These are phyloP conservation scores for Lavandula angustifolia DNA, from an alignment of 257 asterid genomes.

Conservation along the genomic window DNA sequence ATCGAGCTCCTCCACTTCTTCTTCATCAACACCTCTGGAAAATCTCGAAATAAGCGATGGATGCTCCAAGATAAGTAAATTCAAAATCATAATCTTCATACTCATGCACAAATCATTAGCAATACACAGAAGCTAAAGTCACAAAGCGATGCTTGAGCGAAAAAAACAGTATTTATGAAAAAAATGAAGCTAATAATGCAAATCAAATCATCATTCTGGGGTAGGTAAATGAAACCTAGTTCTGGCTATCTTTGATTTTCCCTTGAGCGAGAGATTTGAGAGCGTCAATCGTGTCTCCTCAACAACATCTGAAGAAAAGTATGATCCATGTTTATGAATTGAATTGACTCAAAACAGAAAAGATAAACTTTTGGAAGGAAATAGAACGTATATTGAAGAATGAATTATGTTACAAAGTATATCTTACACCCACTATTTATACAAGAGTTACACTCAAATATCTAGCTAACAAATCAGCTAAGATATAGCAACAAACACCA, in stretches of 20 bases:
- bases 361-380: too few relatives aligned
- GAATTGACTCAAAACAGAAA: too few relatives aligned
- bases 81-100: neutral
- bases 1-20: conserved; percentile 39
- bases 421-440: too few relatives aligned
- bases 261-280: conserved; percentile 55
- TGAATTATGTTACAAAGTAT: too few relatives aligned
- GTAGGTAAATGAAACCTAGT: conserved; percentile 28
- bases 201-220: neutral
- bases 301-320: conserved; percentile 1
- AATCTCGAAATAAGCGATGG: conserved; percentile 11
- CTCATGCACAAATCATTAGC: conserved; percentile 18
- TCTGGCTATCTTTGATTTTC: conserved; percentile 26
- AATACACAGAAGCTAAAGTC: neutral
- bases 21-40: conserved; percentile 34
- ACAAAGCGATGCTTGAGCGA: neutral
- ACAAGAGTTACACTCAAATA: too few relatives aligned
- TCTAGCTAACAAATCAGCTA: too few relatives aligned
- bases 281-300: conserved; percentile 53
- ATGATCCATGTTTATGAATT: too few relatives aligned
- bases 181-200: conserved; percentile 1
- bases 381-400: too few relatives aligned
- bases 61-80: neutral
- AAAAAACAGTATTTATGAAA: conserved; percentile 10
- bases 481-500: too few relatives aligned